Conservation (phyloP, 768 basidiomycete species). For the Amanita rubescens region DNA sequence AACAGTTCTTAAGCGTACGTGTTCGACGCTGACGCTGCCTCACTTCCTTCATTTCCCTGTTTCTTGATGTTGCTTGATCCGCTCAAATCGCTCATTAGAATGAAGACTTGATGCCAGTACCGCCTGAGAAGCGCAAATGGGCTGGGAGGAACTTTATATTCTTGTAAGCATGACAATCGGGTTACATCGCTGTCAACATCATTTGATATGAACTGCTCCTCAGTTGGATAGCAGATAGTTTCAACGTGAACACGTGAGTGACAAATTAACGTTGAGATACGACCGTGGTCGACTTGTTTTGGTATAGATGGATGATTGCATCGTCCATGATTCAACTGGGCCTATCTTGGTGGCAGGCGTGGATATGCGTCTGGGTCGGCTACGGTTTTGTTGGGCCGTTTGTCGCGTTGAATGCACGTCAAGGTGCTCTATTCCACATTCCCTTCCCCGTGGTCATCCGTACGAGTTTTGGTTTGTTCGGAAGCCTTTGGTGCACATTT, state of each 20-base stretch:
- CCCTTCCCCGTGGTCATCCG: too few species aligned
- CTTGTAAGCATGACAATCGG: conserved; percentile 39
- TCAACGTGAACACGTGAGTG: conserved; percentile 68
- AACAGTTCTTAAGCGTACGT: conserved; percentile 54
- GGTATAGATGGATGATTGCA: conserved; percentile 64
- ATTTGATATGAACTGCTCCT: conserved; percentile 8
- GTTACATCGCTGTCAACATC: neutral
- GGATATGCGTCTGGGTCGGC: conserved; percentile 71
- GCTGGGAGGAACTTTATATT: conserved; percentile 55
- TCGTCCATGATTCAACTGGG: conserved; percentile 68
- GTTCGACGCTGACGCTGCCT: neutral
- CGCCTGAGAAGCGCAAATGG: conserved; percentile 59
- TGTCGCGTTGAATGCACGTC: conserved; percentile 69
- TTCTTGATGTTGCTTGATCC: too few species aligned
- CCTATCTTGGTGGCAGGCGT: too few species aligned
- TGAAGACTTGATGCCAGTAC: conserved; percentile 63
- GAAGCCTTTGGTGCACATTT: conserved; percentile 73
- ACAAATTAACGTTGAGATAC: neutral
- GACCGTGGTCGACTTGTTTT: neutral
- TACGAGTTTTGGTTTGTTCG: conserved; percentile 74
- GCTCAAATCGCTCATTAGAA: conserved; percentile 28
- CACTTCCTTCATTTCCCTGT: too few species aligned
- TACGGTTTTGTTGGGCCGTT: conserved; percentile 58
- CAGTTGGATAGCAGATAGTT: conserved; percentile 77
- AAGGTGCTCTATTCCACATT: conserved; percentile 70